Conservation (phyloP, 768 basidiomycete genomes). For the Sistotremastrum niveocremeum region DNA sequence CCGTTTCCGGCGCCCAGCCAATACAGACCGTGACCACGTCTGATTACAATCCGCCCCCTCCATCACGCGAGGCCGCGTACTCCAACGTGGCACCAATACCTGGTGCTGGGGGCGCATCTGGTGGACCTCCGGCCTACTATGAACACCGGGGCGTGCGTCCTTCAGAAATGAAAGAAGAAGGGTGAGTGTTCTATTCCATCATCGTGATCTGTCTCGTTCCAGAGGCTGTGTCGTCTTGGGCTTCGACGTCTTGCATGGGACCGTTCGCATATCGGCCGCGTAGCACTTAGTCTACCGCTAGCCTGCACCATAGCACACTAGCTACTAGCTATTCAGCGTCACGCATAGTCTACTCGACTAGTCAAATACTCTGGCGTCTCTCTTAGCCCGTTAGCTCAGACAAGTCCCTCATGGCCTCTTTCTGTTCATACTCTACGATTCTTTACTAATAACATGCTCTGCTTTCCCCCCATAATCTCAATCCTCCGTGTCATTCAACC, state of each 20-base stretch:
- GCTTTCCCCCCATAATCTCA: constrained; percentile 17
- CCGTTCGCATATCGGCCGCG: constrained; percentile 16
- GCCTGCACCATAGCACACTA: too few species aligned
- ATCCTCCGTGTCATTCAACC: constrained; percentile 12
- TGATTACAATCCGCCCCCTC: constrained; percentile 70
- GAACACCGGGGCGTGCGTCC: constrained; percentile 58
- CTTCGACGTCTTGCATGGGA: constrained; percentile 10
- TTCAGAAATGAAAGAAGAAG: constrained; percentile 95
- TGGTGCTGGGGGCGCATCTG: constrained; percentile 27
- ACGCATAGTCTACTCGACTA: constrained; percentile 17
- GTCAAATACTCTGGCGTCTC: constrained; percentile 36
- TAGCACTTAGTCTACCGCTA: background rate
- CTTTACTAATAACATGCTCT: constrained; percentile 69
- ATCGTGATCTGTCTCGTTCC: constrained; percentile 2
- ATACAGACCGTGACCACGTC: background rate
- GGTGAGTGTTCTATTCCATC: constrained; percentile 48
- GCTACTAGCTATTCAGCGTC: constrained; percentile 15
- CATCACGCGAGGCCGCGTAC: constrained; percentile 44
- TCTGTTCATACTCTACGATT: constrained; percentile 59
- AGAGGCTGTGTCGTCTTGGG: background rate
- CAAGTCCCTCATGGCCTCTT: constrained; percentile 49
- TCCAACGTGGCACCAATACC: constrained; percentile 28
- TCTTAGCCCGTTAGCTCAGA: constrained; percentile 41
- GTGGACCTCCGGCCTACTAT: constrained; percentile 26
- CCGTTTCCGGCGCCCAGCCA: background rate